These are phyloP conservation scores for Mariannaea elegans DNA, from an alignment of 2,329 filamentous ascomycete genomes.

Conservation along the genomic window DNA sequence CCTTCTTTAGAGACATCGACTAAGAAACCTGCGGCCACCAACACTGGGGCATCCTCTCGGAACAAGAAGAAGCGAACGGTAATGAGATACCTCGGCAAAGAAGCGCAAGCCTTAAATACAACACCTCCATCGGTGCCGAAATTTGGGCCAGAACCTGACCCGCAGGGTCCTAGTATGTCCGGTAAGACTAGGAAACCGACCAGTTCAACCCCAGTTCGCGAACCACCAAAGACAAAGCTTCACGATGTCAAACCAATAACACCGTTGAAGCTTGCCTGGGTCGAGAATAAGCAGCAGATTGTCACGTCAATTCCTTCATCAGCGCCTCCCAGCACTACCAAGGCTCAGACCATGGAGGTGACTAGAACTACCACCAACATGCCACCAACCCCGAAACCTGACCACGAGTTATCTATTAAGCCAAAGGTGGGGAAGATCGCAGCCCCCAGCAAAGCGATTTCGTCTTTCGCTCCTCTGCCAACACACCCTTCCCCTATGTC, in stretches of 20 bases:
- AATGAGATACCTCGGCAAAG: not conserved
- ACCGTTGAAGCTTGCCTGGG: not conserved
- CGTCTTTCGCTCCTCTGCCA: not conserved
- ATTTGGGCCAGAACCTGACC: not conserved
- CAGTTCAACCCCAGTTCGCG: too few species aligned
- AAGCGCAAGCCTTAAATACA: not conserved
- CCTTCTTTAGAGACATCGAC: slow-evolving; percentile 25
- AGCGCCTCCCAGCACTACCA: not conserved
- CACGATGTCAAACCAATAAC: not conserved
- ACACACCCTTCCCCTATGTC: not conserved
- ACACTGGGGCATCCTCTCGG: not conserved
- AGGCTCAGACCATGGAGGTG: not conserved
- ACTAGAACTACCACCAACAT: not conserved
- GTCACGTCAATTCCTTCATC: not conserved
- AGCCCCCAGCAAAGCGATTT: too few species aligned
- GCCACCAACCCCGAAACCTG: slow-evolving; percentile 16
- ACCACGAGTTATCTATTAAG: not conserved
- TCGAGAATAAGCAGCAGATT: not conserved
- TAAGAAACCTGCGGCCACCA: not conserved
- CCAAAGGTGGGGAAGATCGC: not conserved
- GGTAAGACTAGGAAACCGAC: not conserved
- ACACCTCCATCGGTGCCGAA: not conserved
- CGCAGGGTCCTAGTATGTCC: not conserved
- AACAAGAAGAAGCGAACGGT: not conserved
- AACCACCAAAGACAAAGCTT: not conserved